Evolutionary conservation across 176 grass and related monocot species (phyloP).

Genomic region (Eremochloa ophiuroides): DNA sequence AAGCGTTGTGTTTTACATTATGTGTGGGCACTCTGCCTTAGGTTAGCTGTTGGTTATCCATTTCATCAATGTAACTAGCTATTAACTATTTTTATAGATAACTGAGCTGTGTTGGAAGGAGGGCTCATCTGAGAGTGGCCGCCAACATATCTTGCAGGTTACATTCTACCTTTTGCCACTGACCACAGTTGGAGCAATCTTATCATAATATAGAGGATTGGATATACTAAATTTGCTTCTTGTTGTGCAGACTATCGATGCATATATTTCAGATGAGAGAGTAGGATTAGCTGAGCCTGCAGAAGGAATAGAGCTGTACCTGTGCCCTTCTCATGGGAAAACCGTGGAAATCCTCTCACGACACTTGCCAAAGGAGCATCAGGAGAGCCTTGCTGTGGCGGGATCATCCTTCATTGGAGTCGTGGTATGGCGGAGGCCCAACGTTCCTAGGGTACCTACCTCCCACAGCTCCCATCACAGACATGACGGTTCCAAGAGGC

Average conservation of each 20-base stretch:
- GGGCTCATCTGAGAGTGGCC: conserved; percentile 68
- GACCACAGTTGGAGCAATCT: background rate
- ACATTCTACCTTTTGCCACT: background rate
- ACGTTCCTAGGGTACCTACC: conserved; percentile 41
- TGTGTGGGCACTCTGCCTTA: background rate
- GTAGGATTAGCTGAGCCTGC: conserved; percentile 85
- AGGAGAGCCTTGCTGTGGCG: conserved; percentile 35
- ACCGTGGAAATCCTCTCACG: conserved; percentile 57
- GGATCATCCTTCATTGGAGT: conserved; percentile 63
- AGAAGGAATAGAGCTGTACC: conserved; percentile 86
- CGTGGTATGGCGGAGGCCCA: conserved; percentile 74
- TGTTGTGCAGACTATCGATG: conserved; percentile 72
- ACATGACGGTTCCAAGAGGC: conserved; percentile 54
- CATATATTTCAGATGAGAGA: conserved; percentile 80
- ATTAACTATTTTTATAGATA: conserved; percentile 34
- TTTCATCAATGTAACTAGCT: background rate
- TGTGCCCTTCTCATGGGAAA: conserved; percentile 71
- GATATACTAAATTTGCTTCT: background rate
- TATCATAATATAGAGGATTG: background rate
- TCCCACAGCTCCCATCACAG: conserved; percentile 46
- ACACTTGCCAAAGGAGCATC: conserved; percentile 67
- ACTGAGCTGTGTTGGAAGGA: conserved; percentile 82
- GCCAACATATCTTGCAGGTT: conserved; percentile 75
- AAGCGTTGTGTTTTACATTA: background rate
- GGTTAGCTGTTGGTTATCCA: background rate